phyloP scores from a whole-genome alignment of 352 stramenopile species.

The Phytophthora brassicae region DNA sequence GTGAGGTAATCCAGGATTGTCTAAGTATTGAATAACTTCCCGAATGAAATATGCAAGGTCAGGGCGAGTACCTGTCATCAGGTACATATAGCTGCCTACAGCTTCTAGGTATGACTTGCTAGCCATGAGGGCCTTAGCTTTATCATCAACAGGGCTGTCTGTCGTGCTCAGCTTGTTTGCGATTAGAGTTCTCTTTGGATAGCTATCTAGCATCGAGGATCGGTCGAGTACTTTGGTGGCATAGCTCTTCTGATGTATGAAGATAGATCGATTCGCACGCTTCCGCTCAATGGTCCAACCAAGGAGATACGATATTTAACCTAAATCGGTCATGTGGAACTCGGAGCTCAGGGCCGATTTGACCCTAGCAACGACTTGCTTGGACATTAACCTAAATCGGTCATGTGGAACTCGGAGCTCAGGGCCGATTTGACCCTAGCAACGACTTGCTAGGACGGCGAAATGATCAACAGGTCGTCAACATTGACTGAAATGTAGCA shows the following conservation, averaged over 20 bases:
- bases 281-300: neutral
- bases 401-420: constrained; percentile 4
- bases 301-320: constrained; percentile 7
- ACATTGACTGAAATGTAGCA: too few relatives aligned
- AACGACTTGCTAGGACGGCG: constrained; percentile 10
- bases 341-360: constrained; percentile 7
- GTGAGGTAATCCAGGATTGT: neutral
- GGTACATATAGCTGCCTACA: constrained; percentile 10
- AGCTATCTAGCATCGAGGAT: neutral
- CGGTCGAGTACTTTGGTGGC: neutral
- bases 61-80: neutral
- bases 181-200: neutral
- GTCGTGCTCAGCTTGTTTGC: neutral
- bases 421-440: neutral
- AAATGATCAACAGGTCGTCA: constrained; percentile 10
- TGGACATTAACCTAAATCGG: too few relatives aligned
- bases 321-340: constrained; percentile 11
- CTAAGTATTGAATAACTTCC: constrained; percentile 3
- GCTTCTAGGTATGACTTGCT: neutral
- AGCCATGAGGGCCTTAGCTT: neutral
- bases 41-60: constrained; percentile 8
- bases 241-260: constrained; percentile 12
- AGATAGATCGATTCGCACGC: neutral
- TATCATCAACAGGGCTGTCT: neutral
- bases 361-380: neutral